A percentile compares a stretch with the other conserved stretches of the same genome.
Evolutionary conservation across 768 basidiomycete genomes (phyloP).

Genomic region (Mycena vitilis): DNA sequence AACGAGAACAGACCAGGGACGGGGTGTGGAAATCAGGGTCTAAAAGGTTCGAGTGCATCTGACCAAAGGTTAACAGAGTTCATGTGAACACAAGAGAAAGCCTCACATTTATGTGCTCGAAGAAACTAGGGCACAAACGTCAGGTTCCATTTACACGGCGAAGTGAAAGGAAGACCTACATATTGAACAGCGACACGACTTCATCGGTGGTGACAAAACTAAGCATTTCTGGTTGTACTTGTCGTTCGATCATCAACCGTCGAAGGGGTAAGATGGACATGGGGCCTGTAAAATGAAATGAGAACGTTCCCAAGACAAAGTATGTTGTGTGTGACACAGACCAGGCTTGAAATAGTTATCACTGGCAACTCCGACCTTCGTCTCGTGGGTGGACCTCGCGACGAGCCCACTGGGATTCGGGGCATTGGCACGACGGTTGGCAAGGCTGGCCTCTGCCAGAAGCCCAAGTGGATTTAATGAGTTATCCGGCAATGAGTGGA

Average conservation of each 20-base stretch:
- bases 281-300: constrained; percentile 64
- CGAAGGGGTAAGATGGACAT: constrained; percentile 90
- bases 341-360: constrained; percentile 94
- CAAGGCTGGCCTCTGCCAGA: constrained; percentile 89
- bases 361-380: constrained; percentile 82
- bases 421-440: constrained; percentile 73
- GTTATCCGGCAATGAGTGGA: constrained; percentile 94
- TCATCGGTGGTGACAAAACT: constrained; percentile 90
- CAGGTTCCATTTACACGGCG: constrained; percentile 28
- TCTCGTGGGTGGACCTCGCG: constrained; percentile 52
- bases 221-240: constrained; percentile 94
- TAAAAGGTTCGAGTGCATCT: constrained; percentile 86
- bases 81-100: constrained; percentile 11
- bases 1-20: constrained; percentile 91
- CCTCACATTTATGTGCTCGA: constrained; percentile 79
- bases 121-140: constrained; percentile 62
- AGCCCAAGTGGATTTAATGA: constrained; percentile 92
- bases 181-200: constrained; percentile 90
- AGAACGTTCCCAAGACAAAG: constrained; percentile 18
- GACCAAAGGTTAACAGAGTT: constrained; percentile 34
- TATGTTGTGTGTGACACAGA: constrained; percentile 48
- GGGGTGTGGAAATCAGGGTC: constrained; percentile 95
- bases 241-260: constrained; percentile 86
- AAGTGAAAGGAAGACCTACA: constrained; percentile 62
- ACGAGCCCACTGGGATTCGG: constrained; percentile 53